Evolutionary conservation across 2,329 filamentous ascomycete genomes (phyloP).

Genomic region (Colletotrichum shisoi): DNA sequence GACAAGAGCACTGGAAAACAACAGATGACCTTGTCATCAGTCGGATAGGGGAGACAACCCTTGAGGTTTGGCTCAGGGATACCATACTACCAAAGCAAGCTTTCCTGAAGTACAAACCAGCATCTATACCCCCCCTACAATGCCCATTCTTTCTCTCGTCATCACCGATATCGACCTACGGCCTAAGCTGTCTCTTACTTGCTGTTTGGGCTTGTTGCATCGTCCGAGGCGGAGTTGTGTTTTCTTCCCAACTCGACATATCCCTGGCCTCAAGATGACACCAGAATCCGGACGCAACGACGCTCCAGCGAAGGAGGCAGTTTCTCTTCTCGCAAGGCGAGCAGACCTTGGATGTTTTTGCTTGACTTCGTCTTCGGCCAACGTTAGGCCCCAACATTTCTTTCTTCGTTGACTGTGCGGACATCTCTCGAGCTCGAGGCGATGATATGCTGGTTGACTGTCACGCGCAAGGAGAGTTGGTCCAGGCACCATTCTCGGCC

Average conservation of each 20-base stretch:
- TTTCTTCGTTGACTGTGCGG: too few relatives aligned
- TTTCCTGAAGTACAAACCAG: background rate
- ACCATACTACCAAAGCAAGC: background rate
- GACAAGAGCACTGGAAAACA: constrained; percentile 11
- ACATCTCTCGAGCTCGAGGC: background rate
- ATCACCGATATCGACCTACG: background rate
- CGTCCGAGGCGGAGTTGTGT: constrained; percentile 13
- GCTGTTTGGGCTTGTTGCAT: background rate
- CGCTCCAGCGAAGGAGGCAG: background rate
- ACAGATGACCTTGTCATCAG: background rate
- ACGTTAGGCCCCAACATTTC: background rate
- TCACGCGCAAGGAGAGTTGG: background rate
- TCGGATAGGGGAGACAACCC: constrained; percentile 4
- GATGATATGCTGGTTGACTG: background rate
- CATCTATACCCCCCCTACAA: too few relatives aligned
- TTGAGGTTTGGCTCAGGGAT: constrained; percentile 12
- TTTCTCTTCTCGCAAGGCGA: background rate
- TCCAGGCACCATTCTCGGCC: background rate
- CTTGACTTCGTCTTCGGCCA: background rate
- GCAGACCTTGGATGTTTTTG: background rate
- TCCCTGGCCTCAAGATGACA: constrained; percentile 26
- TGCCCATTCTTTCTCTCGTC: background rate
- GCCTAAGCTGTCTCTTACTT: background rate
- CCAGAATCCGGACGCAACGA: constrained; percentile 2
- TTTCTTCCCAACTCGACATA: constrained; percentile 20